phyloP scores from a whole-genome alignment of 2,329 filamentous ascomycete species.

The Trichoderma sp. region DNA sequence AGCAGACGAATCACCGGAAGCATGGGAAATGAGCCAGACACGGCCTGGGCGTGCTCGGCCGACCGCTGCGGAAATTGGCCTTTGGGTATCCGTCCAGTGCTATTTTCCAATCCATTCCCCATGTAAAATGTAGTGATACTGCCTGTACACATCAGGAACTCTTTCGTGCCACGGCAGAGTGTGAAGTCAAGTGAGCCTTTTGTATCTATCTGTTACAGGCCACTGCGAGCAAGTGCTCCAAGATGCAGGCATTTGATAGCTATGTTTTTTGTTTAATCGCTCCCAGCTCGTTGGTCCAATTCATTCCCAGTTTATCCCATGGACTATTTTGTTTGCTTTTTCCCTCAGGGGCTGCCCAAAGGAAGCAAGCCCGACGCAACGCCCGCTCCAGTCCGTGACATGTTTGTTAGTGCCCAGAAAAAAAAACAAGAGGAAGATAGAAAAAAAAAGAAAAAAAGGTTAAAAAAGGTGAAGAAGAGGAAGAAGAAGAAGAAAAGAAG shows the following conservation, averaged over 20 bases:
- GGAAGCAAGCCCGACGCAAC: conserved; percentile 15
- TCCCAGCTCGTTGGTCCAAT: conserved; percentile 1
- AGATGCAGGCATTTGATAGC: neutral
- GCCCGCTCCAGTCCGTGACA: conserved; percentile 17
- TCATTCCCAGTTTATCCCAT: neutral
- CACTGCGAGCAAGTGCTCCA: conserved; percentile 13
- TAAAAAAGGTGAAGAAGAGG: neutral
- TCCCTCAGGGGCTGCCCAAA: neutral
- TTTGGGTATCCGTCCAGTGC: neutral
- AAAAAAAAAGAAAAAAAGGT: neutral
- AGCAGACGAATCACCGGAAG: neutral
- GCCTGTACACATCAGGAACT: neutral
- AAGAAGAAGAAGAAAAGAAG: neutral
- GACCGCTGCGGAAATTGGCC: neutral
- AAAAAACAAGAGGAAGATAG: neutral
- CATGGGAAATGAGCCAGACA: neutral
- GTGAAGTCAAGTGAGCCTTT: neutral
- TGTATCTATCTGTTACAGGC: conserved; percentile 15
- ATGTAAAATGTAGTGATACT: neutral
- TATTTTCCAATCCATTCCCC: neutral
- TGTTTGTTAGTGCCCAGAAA: neutral
- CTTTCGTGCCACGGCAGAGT: neutral
- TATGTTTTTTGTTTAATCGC: neutral
- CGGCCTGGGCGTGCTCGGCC: neutral
- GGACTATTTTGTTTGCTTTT: conserved; percentile 1